Evolutionary conservation across 371 early-diverging fungal species (phyloP), one percentile per base, ranked within the genome.

Genomic region (Lichtheimia ramosa): DNA sequence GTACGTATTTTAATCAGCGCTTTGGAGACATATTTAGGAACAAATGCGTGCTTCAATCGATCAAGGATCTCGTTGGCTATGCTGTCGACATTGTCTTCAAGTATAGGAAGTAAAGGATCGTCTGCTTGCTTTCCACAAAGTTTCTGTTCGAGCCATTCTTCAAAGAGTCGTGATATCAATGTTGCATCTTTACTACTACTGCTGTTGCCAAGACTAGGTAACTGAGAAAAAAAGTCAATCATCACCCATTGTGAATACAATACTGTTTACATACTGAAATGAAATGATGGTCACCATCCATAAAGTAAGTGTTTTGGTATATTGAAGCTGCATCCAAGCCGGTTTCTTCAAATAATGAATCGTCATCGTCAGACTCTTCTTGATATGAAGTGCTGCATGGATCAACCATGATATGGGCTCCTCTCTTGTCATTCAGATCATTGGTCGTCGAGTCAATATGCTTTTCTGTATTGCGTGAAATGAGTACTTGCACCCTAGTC

Each of bases 261-360:
- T 10, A 46, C 48, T 5, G 46, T 4, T 46, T 10, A 50, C 43
- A 50, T 68, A 73, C 74, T 40, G 70, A 68, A 48, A 73, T 73
- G 43, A 73, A 73, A 18, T 68, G 56, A 43, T 61, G 58, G 15
- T 65, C 70, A 16, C 74, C 74, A 54, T 73, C 74, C 60, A 73
- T 66, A 43, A 73, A 73, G 43, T 73, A 73, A 15, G 70, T 73
- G 51, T 65, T 70, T 46, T 61, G 67, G 48, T 59, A 60, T 41
- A 40, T 54, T 24, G 48, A 40, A 1, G 8, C 41, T 14, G 54
- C 43, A 25, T 50, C 54, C 48, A 53, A n/a, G 10, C 25, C 24
- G 13, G 23, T 43, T 24, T 55, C 56, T 24, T 55, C 43, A 25
- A 55, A 55, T 6, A 27, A 48, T 40, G 59, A 51, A 18, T 51